Conservation (phyloP, 139 green algal species). For the Zygnema circumcarinatum region DNA sequence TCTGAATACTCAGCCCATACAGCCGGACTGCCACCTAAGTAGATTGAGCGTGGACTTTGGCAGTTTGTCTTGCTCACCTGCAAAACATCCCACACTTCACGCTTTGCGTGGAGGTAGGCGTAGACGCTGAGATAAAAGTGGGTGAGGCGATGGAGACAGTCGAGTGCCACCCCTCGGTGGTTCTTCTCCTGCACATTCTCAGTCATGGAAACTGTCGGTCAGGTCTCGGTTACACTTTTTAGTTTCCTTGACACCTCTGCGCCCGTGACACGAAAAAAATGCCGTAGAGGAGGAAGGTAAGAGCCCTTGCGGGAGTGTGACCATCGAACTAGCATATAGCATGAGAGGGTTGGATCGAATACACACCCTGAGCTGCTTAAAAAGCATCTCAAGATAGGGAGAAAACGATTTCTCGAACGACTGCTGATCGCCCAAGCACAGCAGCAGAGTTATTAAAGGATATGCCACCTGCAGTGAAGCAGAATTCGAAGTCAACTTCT, state of each 20-base stretch:
- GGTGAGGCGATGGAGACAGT: slow-evolving; percentile 55
- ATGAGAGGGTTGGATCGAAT: neutral
- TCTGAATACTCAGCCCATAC: too few species aligned
- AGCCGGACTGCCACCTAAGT: too few species aligned
- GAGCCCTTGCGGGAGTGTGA: neutral
- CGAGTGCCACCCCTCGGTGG: slow-evolving; percentile 41
- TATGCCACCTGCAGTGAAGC: slow-evolving; percentile 61
- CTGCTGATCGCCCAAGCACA: slow-evolving; percentile 77
- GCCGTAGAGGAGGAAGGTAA: neutral
- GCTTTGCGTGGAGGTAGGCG: slow-evolving; percentile 20
- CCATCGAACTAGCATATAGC: neutral
- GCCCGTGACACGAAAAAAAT: neutral
- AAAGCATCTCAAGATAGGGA: slow-evolving; percentile 70
- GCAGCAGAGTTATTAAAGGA: slow-evolving; percentile 76
- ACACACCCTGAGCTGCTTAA: slow-evolving; percentile 51
- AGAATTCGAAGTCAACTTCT: too few species aligned
- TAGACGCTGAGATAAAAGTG: slow-evolving; percentile 57
- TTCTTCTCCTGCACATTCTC: slow-evolving; percentile 51
- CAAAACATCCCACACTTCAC: neutral
- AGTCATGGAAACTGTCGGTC: neutral
- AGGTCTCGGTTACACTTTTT: neutral
- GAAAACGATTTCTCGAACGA: slow-evolving; percentile 65
- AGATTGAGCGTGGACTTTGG: too few species aligned
- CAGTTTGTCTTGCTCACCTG: too few species aligned
- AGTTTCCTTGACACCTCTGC: neutral